Percentiles rank a stretch among this genome's conserved stretches.
Evolutionary conservation across 2,329 filamentous ascomycete genomes (phyloP).

Genomic region (Arthrobotrys sphaeroides): DNA sequence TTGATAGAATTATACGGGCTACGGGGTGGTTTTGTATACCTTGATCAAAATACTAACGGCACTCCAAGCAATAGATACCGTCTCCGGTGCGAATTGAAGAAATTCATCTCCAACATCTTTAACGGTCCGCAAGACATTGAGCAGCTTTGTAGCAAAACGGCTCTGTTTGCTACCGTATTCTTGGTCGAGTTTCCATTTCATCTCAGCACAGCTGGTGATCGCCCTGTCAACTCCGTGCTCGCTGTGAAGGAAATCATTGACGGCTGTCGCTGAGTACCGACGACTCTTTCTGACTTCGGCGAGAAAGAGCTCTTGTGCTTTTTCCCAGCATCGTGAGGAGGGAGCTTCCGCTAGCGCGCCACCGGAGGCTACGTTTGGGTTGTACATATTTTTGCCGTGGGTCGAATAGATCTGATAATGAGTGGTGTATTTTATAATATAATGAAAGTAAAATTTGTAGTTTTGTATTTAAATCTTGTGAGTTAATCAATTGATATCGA

Average conservation of each 20-base stretch:
- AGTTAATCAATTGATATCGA: no score
- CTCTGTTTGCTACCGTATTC: not conserved
- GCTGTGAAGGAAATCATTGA: not conserved
- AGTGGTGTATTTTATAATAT: no score
- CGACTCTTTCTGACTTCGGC: not conserved
- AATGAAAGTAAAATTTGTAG: no score
- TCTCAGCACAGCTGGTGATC: not conserved
- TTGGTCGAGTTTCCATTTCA: constrained; percentile 11
- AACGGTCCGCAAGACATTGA: constrained; percentile 4
- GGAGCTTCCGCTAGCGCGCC: not conserved
- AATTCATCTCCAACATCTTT: constrained; percentile 27
- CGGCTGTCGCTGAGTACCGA: not conserved
- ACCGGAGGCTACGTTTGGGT: no score
- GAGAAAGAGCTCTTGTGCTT: constrained; percentile 4
- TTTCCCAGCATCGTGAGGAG: constrained; percentile 14
- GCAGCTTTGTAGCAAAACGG: constrained; percentile 22
- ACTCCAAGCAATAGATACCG: constrained; percentile 27
- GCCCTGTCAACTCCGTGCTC: constrained; percentile 6
- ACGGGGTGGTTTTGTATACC: constrained; percentile 11
- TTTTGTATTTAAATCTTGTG: no score
- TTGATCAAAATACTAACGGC: constrained; percentile 26
- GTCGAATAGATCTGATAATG: no score
- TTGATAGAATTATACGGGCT: not conserved
- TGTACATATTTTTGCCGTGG: no score
- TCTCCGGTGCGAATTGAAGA: constrained; percentile 27